Evolutionary conservation across 2,329 filamentous ascomycete species (phyloP).

Genomic region (Aspergillus brunneoviolaceus): DNA sequence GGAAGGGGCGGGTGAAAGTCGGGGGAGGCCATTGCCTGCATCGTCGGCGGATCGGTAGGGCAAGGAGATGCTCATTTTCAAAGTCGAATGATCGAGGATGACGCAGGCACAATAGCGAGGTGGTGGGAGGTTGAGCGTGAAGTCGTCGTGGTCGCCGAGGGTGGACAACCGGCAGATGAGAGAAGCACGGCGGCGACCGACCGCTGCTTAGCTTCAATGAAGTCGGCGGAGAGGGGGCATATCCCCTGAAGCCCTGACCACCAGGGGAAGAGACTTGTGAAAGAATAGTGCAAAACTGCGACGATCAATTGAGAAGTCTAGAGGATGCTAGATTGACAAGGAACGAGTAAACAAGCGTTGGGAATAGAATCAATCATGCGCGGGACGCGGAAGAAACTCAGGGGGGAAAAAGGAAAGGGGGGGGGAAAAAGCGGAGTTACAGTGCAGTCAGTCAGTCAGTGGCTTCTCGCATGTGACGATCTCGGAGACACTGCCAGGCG

Average conservation of each 20-base stretch:
- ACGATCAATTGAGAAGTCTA: not conserved
- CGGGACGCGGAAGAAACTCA: not conserved
- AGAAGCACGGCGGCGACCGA: constrained; percentile 1
- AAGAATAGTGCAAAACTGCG: not conserved
- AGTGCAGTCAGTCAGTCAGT: no score
- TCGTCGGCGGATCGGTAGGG: constrained; percentile 43
- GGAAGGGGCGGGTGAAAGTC: constrained; percentile 61
- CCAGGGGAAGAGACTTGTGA: not conserved
- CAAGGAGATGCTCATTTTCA: constrained; percentile 38
- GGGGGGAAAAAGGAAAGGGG: not conserved
- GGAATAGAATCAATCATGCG: not conserved
- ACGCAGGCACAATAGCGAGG: constrained; percentile 9
- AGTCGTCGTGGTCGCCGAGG: constrained; percentile 7
- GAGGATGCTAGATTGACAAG: not conserved
- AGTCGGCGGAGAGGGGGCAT: not conserved
- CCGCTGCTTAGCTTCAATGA: not conserved
- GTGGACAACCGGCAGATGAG: constrained; percentile 15
- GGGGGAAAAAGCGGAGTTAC: not conserved
- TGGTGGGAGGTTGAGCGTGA: not conserved
- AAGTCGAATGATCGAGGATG: not conserved
- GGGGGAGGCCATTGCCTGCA: constrained; percentile 52
- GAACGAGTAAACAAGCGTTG: no score
- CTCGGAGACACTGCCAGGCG: not conserved
- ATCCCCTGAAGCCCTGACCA: not conserved
- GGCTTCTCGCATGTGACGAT: not conserved